These are phyloP conservation scores for carrot (Daucus carota) DNA, from an alignment of 129 eudicot genomes.

Conservation along the genomic window DNA sequence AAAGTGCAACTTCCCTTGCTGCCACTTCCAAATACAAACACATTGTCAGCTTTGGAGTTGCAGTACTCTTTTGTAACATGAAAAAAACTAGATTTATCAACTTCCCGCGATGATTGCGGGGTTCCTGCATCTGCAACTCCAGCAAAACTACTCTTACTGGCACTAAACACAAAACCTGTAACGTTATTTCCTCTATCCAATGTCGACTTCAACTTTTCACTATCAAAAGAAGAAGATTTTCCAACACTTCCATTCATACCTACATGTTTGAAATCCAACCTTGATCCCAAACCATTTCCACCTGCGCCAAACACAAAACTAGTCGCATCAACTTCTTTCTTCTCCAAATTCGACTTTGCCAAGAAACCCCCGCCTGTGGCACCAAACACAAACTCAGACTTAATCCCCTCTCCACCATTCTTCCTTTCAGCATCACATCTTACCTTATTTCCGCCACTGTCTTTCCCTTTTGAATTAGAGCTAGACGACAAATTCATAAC, in stretches of 20 bases:
- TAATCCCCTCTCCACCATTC: conserved; percentile 23
- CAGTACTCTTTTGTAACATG: conserved; percentile 14
- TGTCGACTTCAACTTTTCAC: background rate
- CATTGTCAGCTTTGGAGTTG: conserved; percentile 17
- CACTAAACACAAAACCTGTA: conserved; percentile 11
- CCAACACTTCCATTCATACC: background rate
- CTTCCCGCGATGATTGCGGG: background rate
- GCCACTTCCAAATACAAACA: conserved; percentile 22
- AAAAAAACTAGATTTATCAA: background rate
- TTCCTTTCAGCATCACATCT: conserved; percentile 11
- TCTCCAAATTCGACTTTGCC: conserved; percentile 7
- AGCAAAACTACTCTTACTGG: background rate
- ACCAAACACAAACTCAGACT: conserved; percentile 26
- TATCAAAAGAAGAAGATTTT: background rate
- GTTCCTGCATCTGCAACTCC: background rate
- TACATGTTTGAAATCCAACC: background rate
- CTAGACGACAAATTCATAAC: background rate
- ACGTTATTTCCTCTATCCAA: background rate
- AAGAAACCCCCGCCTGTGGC: conserved; percentile 16
- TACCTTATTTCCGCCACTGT: conserved; percentile 1
- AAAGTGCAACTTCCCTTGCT: conserved; percentile 2
- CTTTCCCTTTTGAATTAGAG: conserved; percentile 21
- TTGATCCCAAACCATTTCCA: background rate
- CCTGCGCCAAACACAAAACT: conserved; percentile 8
- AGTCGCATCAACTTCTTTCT: conserved; percentile 4